Evolutionary conservation across 306 rosid species (phyloP), one percentile per base, ranked within the genome.

Genomic region (Dalbergia cultrata): DNA sequence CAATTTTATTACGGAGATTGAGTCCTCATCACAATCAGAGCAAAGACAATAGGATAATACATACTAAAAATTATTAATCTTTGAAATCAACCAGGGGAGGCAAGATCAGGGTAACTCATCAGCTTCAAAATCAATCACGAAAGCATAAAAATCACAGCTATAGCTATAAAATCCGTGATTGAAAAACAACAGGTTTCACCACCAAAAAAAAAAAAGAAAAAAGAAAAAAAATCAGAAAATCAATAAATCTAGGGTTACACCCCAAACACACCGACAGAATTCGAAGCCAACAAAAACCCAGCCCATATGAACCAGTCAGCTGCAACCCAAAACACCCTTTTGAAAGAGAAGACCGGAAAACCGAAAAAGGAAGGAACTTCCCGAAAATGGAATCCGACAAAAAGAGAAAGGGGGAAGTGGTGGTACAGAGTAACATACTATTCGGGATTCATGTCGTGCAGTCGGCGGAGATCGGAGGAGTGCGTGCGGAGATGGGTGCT

Each of bases 171-270:
- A 37, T 37, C 41, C 41, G 41, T 37, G 41, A 37, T 37, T 37
- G 41, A 37, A 37, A 37, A 37, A 37, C 41, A 37, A 5, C 41
- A 37, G 0, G 5, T 37, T 37, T 37, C 5, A 37, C 3, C 7
- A n/a, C 41, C 41, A 37, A 37, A 37, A 37, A 37, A 37, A 37
- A 37, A 5, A 37, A 37, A 26, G 2, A 26, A 26, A 26, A 26
- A 31, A 3, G 17, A 26, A 39, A 13, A 19, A 9, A 62, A 7
- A 0, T 9, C 8, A 45, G 53, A 67, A 64, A 85, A n/a, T 7
- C 35, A 44, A 73, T 41, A 62, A 82, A 78, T 61, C 75, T 85
- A 85, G 88, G 86, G 86, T 85, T 85, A 61, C 31, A n/a, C 21
- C 60, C 60, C 22, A 7, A 17, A 54, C 21, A 85, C 50, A 8